These are phyloP conservation scores for Prunus campanulata DNA, from an alignment of 306 rosid genomes.

Conservation along the genomic window DNA sequence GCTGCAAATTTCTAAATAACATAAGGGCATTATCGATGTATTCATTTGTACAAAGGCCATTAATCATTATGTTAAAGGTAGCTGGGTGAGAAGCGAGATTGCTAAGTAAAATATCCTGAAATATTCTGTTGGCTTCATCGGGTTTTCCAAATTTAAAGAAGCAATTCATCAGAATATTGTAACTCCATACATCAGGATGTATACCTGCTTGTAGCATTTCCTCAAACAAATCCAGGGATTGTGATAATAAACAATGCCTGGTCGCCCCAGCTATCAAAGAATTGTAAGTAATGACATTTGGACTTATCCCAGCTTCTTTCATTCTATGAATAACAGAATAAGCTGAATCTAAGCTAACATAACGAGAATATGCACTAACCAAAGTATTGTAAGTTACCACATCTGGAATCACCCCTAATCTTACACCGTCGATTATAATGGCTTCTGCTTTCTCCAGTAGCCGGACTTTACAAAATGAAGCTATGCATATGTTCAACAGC, in stretches of 20 bases:
- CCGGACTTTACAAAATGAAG: slow-evolving; percentile 52
- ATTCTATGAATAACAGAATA: slow-evolving; percentile 55
- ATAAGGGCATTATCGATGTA: slow-evolving; percentile 52
- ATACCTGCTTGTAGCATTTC: slow-evolving; percentile 63
- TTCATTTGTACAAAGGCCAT: slow-evolving; percentile 65
- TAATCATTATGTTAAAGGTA: slow-evolving; percentile 67
- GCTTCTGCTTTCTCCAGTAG: slow-evolving; percentile 54
- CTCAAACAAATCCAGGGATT: slow-evolving; percentile 54
- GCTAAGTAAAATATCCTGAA: slow-evolving; percentile 37
- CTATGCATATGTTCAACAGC: slow-evolving; percentile 61
- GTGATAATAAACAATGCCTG: slow-evolving; percentile 32
- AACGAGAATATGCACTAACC: slow-evolving; percentile 60
- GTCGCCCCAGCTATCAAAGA: slow-evolving; percentile 58
- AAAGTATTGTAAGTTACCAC: slow-evolving; percentile 72
- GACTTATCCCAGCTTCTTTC: slow-evolving; percentile 65
- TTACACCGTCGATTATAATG: slow-evolving; percentile 50
- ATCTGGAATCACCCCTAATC: slow-evolving; percentile 66
- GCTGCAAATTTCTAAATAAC: slow-evolving; percentile 59
- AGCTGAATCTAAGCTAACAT: slow-evolving; percentile 49
- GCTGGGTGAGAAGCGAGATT: slow-evolving; percentile 35
- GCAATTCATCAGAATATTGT: slow-evolving; percentile 69
- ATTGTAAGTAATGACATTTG: slow-evolving; percentile 70
- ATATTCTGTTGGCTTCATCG: slow-evolving; percentile 60
- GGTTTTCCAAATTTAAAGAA: slow-evolving; percentile 70
- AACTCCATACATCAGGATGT: slow-evolving; percentile 67